Evolutionary conservation across 257 asterid genomes (phyloP).

Genomic region (Gentiana macrophylla): DNA sequence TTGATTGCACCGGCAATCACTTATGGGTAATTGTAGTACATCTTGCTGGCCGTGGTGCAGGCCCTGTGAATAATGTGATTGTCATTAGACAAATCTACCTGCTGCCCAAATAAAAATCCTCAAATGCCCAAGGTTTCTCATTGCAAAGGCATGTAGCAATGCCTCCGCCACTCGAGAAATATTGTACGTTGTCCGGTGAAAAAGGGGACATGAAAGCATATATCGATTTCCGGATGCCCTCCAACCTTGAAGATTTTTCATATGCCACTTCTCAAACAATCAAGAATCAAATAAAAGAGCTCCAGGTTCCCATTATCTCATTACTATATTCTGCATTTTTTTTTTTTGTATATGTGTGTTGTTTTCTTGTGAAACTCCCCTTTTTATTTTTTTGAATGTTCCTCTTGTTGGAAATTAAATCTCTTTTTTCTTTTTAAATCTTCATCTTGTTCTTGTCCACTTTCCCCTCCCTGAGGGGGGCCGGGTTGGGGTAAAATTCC

Average conservation of each 20-base stretch:
- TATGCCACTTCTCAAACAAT: slow-evolving; percentile 44
- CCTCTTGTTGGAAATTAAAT: too few relatives aligned
- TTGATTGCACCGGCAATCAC: too few relatives aligned
- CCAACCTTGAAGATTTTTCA: slow-evolving; percentile 30
- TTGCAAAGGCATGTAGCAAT: slow-evolving; percentile 32
- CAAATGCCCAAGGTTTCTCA: slow-evolving; percentile 23
- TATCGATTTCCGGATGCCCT: slow-evolving; percentile 26
- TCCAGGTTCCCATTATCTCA: slow-evolving; percentile 40
- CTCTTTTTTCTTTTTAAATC: too few relatives aligned
- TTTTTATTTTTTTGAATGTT: too few relatives aligned
- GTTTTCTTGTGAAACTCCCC: too few relatives aligned
- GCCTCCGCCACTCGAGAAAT: slow-evolving; percentile 66
- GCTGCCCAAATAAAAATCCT: slow-evolving; percentile 29
- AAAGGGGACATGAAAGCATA: slow-evolving; percentile 31
- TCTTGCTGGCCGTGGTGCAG: slow-evolving; percentile 21
- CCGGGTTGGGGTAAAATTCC: too few relatives aligned
- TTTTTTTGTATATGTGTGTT: too few relatives aligned
- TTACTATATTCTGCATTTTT: too few relatives aligned
- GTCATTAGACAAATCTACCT: slow-evolving; percentile 44
- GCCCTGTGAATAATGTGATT: slow-evolving; percentile 60
- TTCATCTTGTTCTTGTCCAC: too few relatives aligned
- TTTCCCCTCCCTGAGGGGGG: too few relatives aligned
- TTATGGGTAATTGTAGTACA: too few relatives aligned
- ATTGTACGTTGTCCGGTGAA: slow-evolving; percentile 39
- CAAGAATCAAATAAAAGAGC: slow-evolving; percentile 70